Percentiles rank a stretch among this genome's conserved stretches.
phyloP scores from a whole-genome alignment of 2,329 filamentous ascomycete species.

The Davidsoniella australis region DNA sequence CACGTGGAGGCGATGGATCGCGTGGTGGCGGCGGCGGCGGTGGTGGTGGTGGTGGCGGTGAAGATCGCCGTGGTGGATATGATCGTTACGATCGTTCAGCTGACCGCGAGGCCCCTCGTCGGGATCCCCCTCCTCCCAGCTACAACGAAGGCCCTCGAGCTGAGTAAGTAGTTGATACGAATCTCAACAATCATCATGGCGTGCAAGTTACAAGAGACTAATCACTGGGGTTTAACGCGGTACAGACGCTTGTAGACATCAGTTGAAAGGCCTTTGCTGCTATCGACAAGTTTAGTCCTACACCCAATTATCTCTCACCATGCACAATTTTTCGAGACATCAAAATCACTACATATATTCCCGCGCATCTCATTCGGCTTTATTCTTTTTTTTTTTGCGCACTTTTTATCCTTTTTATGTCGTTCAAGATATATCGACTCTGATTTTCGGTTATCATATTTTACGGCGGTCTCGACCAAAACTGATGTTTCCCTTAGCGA shows the following conservation, averaged over 20 bases:
- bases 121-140: constrained; percentile 23
- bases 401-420: constrained; percentile 2
- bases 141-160: constrained; percentile 27
- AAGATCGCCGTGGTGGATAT: constrained; percentile 25
- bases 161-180: constrained; percentile 24
- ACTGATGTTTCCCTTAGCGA: constrained; percentile 9
- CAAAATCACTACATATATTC: too few species aligned
- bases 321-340: too few species aligned
- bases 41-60: constrained; percentile 18
- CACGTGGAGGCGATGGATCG: constrained; percentile 21
- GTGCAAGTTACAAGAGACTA: constrained; percentile 7
- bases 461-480: constrained; percentile 12
- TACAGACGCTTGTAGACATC: constrained; percentile 8
- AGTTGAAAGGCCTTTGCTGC: neutral
- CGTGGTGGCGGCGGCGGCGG: constrained; percentile 24
- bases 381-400: too few species aligned
- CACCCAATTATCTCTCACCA: too few species aligned
- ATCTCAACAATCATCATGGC: constrained; percentile 16
- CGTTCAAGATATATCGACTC: constrained; percentile 5
- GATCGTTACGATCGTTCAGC: constrained; percentile 32
- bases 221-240: constrained; percentile 6
- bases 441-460: constrained; percentile 4
- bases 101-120: constrained; percentile 25
- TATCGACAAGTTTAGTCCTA: neutral
- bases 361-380: too few species aligned